These are phyloP conservation scores for Trametes versicolor DNA, from an alignment of 1,284 basidiomycete species.

Conservation along the genomic window DNA sequence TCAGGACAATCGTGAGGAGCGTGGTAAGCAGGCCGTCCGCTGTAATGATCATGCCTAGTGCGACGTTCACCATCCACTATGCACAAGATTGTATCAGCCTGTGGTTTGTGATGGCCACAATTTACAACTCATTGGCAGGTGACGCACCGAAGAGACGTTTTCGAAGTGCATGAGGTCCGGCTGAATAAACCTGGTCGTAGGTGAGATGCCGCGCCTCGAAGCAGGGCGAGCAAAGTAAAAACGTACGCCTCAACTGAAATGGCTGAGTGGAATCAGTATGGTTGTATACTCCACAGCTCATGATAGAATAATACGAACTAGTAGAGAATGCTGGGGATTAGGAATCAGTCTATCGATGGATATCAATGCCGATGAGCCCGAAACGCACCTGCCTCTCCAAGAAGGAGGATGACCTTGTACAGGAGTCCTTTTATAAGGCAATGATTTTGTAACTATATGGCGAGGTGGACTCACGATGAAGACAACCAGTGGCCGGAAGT, in stretches of 20 bases:
- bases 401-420: neutral
- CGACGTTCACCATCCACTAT: conserved; percentile 19
- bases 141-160: conserved; percentile 1
- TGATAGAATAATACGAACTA: neutral
- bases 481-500: neutral
- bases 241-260: conserved; percentile 17
- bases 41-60: neutral
- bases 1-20: conserved; percentile 12
- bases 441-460: neutral
- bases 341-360: neutral
- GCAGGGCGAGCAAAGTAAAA: no score
- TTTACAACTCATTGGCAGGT: neutral
- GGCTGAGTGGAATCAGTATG: neutral
- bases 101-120: no score
- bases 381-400: conserved; percentile 1
- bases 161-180: conserved; percentile 9
- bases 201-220: no score
- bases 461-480: neutral
- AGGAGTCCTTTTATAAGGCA: no score
- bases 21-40: conserved; percentile 14
- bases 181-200: conserved; percentile 1
- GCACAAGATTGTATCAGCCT: no score
- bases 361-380: neutral
- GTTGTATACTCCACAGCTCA: no score
- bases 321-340: neutral